Evolutionary conservation across 208 protist species (phyloP).

Genomic region (Acanthamoeba castellanii): DNA sequence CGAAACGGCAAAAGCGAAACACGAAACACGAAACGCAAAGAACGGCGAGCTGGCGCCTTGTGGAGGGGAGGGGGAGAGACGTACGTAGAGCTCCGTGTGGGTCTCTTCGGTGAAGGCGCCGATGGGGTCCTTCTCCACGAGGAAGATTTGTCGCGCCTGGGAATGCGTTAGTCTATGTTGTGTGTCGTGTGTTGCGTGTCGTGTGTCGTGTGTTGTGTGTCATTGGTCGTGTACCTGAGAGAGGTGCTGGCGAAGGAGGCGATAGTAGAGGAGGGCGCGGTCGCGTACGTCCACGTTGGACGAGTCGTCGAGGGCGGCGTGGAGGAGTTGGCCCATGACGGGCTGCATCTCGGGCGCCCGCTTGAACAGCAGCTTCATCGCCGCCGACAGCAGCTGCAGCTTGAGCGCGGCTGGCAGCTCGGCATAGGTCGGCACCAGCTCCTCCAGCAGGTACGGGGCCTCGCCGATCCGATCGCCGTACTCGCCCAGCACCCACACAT

Average conservation of each 20-base stretch:
- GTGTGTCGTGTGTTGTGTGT: background rate
- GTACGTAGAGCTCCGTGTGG: slow-evolving; percentile 85
- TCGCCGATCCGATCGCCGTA: slow-evolving; percentile 93
- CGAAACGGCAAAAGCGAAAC: too few species aligned
- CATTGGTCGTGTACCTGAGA: background rate
- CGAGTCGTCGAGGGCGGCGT: slow-evolving; percentile 90
- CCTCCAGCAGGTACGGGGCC: slow-evolving; percentile 94
- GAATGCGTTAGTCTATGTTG: background rate
- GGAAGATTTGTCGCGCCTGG: slow-evolving; percentile 87
- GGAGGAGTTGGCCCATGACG: slow-evolving; percentile 92
- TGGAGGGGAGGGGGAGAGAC: background rate
- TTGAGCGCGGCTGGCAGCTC: slow-evolving; percentile 54
- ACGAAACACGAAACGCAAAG: too few species aligned
- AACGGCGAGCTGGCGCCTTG: background rate
- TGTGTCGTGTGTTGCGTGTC: background rate
- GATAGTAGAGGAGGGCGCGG: slow-evolving; percentile 92
- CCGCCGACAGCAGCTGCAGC: slow-evolving; percentile 91
- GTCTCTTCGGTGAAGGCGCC: slow-evolving; percentile 89
- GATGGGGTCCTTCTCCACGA: slow-evolving; percentile 85
- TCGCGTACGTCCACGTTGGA: slow-evolving; percentile 91
- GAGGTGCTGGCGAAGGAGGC: slow-evolving; percentile 88
- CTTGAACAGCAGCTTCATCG: slow-evolving; percentile 94
- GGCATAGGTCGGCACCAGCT: slow-evolving; percentile 57
- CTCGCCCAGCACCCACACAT: slow-evolving; percentile 94
- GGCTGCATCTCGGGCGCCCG: slow-evolving; percentile 93